Evolutionary conservation across 306 rosid species (phyloP), one percentile per base, ranked within the genome.

Genomic region (Delonix regia): DNA sequence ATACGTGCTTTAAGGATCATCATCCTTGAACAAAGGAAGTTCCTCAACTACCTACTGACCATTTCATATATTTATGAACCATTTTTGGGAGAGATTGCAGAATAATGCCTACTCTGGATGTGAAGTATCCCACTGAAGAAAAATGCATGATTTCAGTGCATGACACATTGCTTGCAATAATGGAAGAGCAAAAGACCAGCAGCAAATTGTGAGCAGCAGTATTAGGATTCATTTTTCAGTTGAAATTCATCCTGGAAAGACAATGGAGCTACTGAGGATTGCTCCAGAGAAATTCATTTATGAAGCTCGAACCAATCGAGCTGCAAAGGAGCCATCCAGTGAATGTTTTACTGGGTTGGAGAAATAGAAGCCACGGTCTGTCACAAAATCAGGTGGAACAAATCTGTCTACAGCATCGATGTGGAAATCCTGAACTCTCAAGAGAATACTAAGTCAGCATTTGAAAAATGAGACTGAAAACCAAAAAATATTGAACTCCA

Each of bases 251-350:
- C 67, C 39, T 25, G 9, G 10, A 21, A 76, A 18, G 45, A 57
- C 7, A 62, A 73, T 38, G 65, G 57, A 76, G 34, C 12, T 52
- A 33, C 72, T n/a, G 62, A 80, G 41, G 51, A 51, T 64, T 10
- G 45, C 12, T 38, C 52, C 66, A 59, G 27, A n/a, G 18, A 70
- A 81, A 39, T 74, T 73, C 61, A 42, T n/a, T 84, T 80, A 83
- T 38, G 48, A 79, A 59, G 76, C 69, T 71, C 89, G 90, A 69
- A 84, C 82, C 53, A 93, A 78, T 39, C 95, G 91, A 74, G 97
- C 93, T 15, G 94, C 97, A 36, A 91, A 93, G 68, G 97, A 89
- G 51, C 98, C 94, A 38, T 93, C 97, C 33, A 91, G 83, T 6
- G 86, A 87, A 78, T 91, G 97, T 71, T 88, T 89, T 19, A 87